These are phyloP conservation scores for Colletotrichum cereale DNA, from an alignment of 2,329 filamentous ascomycete genomes.

Conservation along the genomic window DNA sequence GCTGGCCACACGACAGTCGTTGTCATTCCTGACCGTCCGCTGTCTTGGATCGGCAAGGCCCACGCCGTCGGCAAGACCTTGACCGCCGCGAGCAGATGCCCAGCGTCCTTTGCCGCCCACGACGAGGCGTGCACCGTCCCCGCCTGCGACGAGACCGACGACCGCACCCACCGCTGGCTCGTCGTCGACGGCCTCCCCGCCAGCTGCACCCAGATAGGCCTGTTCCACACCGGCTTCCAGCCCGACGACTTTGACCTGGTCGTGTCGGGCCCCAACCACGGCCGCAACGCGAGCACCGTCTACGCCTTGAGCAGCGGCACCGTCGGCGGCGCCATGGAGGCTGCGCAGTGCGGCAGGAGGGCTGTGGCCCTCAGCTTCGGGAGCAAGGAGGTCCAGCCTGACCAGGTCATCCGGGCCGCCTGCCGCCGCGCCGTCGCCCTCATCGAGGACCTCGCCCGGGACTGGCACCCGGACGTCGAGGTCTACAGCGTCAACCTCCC, in stretches of 20 bases:
- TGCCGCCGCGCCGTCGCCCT: conserved; percentile 70
- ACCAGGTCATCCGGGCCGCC: conserved; percentile 72
- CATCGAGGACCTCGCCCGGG: conserved; percentile 71
- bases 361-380: conserved; percentile 78
- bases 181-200: conserved; percentile 71
- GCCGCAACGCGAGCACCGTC: conserved; percentile 70
- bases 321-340: conserved; percentile 69
- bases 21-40: conserved; percentile 76
- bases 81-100: conserved; percentile 46
- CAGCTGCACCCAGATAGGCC: conserved; percentile 69
- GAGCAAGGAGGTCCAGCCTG: conserved; percentile 76
- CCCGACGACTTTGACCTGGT: conserved; percentile 64
- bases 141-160: conserved; percentile 55
- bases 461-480: conserved; percentile 70
- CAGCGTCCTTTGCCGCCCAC: conserved; percentile 29
- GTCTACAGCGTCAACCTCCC: conserved; percentile 79
- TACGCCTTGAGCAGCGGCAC: conserved; percentile 71
- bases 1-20: conserved; percentile 78
- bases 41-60: conserved; percentile 83
- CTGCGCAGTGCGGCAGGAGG: conserved; percentile 65
- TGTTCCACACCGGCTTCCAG: conserved; percentile 61
- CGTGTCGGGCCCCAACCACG: conserved; percentile 71
- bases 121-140: conserved; percentile 46
- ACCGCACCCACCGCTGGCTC: conserved; percentile 64
- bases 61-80: conserved; percentile 77